These are phyloP conservation scores for Wickerhamiella cacticola DNA, from an alignment of 805 yeast genomes.

Conservation along the genomic window DNA sequence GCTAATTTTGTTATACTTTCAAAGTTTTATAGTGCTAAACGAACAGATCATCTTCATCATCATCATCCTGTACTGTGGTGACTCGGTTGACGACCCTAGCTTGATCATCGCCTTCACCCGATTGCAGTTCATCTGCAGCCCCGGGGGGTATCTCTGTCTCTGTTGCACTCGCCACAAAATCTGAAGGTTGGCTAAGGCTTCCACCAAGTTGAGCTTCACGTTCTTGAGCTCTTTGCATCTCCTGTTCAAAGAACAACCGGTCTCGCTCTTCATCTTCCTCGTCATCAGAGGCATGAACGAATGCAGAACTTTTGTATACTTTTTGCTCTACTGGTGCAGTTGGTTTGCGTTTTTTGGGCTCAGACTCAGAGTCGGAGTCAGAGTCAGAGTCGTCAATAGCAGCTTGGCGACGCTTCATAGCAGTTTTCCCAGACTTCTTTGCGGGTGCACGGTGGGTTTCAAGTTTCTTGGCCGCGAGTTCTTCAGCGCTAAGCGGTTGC, in stretches of 20 bases:
- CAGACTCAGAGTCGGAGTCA: background rate
- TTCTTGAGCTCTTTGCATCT: constrained; percentile 28
- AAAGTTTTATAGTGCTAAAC: background rate
- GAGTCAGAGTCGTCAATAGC: constrained; percentile 2
- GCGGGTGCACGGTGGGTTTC: constrained; percentile 7
- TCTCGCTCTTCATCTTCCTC: constrained; percentile 48
- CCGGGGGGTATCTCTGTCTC: too few relatives aligned
- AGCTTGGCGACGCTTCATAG: constrained; percentile 15
- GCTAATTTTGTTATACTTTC: background rate
- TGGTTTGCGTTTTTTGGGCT: background rate
- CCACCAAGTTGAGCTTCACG: background rate
- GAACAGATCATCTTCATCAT: background rate
- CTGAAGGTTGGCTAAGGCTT: background rate
- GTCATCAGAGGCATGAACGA: constrained; percentile 51
- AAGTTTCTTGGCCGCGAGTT: constrained; percentile 17
- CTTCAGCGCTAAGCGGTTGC: constrained; percentile 22
- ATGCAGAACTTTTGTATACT: constrained; percentile 38
- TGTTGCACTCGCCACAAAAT: too few relatives aligned
- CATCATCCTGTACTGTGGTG: too few relatives aligned
- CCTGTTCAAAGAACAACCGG: constrained; percentile 43
- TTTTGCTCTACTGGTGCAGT: constrained; percentile 10
- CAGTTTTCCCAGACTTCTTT: constrained; percentile 13
- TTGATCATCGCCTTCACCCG: too few relatives aligned
- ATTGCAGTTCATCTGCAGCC: too few relatives aligned
- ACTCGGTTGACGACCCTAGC: too few relatives aligned